These are phyloP conservation scores for Ceratobasidium sp. DNA, from an alignment of 1,284 basidiomycete species.

Conservation along the genomic window DNA sequence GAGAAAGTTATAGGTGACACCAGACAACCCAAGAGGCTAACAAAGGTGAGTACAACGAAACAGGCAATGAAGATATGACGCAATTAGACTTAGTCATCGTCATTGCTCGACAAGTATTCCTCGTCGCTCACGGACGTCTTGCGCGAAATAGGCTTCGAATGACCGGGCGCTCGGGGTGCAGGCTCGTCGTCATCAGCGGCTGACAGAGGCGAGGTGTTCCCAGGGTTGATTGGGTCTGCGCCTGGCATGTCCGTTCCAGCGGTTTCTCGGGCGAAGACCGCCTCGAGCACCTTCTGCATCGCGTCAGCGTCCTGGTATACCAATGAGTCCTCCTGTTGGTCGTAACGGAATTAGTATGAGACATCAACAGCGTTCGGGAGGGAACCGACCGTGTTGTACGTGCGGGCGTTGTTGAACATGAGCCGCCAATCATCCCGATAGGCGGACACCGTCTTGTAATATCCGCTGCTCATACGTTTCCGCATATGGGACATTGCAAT, in stretches of 20 bases:
- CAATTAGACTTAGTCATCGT: conserved; percentile 4
- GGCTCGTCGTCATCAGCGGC: conserved; percentile 31
- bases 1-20: background rate
- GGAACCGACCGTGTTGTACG: conserved; percentile 69
- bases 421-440: conserved; percentile 86
- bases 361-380: background rate
- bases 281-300: conserved; percentile 87
- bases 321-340: conserved; percentile 79
- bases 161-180: conserved; percentile 10
- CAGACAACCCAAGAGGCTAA: conserved; percentile 24
- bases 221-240: conserved; percentile 22
- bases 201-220: conserved; percentile 28
- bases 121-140: conserved; percentile 33
- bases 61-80: background rate
- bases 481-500: conserved; percentile 90
- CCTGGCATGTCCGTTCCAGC: conserved; percentile 45
- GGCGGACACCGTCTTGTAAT: conserved; percentile 79
- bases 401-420: conserved; percentile 94
- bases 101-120: conserved; percentile 29
- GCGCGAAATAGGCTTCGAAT: conserved; percentile 6
- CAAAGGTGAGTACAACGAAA: conserved; percentile 9
- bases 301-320: conserved; percentile 93
- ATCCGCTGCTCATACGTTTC: conserved; percentile 77
- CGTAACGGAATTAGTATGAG: background rate
- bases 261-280: conserved; percentile 52